phyloP scores from a whole-genome alignment of 306 rosid genomes.

The Rubus parviflorus region DNA sequence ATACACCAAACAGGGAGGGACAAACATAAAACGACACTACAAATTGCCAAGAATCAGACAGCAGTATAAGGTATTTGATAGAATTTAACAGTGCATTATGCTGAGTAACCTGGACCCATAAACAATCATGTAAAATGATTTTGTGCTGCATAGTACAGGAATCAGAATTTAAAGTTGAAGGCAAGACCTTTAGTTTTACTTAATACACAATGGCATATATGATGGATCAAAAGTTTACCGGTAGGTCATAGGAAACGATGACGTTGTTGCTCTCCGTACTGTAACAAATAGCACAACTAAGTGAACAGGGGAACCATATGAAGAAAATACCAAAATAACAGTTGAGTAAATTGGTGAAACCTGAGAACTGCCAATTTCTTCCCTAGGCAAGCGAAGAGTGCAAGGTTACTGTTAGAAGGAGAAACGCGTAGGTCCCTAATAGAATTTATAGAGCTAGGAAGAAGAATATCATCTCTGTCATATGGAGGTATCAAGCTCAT shows the following conservation, averaged over 20 bases:
- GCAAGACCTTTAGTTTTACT: neutral
- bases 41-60: neutral
- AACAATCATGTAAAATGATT: neutral
- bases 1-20: neutral
- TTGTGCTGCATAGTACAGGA: neutral
- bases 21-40: neutral
- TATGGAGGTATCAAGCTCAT: constrained; percentile 76
- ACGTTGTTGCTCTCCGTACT: constrained; percentile 68
- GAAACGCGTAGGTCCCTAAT: constrained; percentile 73
- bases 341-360: constrained; percentile 31
- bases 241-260: constrained; percentile 67
- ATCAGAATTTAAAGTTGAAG: neutral
- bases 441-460: constrained; percentile 53
- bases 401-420: constrained; percentile 53
- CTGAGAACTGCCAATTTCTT: constrained; percentile 80
- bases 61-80: neutral
- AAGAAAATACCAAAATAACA: neutral
- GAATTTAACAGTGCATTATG: neutral
- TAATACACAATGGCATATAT: neutral
- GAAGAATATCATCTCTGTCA: constrained; percentile 72
- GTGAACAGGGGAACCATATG: constrained; percentile 19
- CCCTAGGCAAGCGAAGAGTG: constrained; percentile 66
- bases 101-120: neutral
- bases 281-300: constrained; percentile 37
- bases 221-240: constrained; percentile 45